Conservation (phyloP, 345 rosid species). For the Eucalyptus grandis region DNA sequence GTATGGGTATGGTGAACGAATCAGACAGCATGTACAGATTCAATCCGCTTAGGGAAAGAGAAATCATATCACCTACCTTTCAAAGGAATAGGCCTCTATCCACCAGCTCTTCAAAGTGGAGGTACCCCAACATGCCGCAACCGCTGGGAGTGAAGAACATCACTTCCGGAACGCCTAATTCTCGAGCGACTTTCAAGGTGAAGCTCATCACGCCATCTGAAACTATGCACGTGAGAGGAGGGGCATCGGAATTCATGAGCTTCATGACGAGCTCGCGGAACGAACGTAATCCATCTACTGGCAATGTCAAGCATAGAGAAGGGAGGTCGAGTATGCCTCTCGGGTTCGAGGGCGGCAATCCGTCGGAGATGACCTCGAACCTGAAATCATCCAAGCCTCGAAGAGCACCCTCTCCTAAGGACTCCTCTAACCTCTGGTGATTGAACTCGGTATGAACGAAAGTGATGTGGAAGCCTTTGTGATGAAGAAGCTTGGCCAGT, state of each 20-base stretch:
- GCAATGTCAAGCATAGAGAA: neutral
- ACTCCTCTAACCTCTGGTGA: neutral
- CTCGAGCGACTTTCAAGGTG: slow-evolving; percentile 6
- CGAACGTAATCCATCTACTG: neutral
- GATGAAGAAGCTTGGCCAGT: neutral
- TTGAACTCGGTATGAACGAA: neutral
- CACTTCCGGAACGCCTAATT: slow-evolving; percentile 8
- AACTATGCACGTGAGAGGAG: slow-evolving; percentile 11
- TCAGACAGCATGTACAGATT: neutral
- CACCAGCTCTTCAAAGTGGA: neutral
- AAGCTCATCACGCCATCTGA: slow-evolving; percentile 22
- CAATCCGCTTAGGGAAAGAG: neutral
- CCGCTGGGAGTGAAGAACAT: neutral
- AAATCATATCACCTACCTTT: neutral
- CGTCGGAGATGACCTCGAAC: neutral
- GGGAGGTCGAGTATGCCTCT: neutral
- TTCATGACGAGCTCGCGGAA: neutral
- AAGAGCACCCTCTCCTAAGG: neutral
- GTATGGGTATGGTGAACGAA: neutral
- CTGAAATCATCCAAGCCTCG: neutral
- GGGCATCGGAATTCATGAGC: neutral
- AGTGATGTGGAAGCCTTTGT: neutral
- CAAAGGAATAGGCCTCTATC: slow-evolving; percentile 7
- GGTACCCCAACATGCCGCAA: neutral
- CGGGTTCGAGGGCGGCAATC: neutral